A percentile compares a stretch with the other conserved stretches of the same genome.
These are phyloP conservation scores for Camelina neglecta DNA, from an alignment of 345 rosid species.

Conservation along the genomic window DNA sequence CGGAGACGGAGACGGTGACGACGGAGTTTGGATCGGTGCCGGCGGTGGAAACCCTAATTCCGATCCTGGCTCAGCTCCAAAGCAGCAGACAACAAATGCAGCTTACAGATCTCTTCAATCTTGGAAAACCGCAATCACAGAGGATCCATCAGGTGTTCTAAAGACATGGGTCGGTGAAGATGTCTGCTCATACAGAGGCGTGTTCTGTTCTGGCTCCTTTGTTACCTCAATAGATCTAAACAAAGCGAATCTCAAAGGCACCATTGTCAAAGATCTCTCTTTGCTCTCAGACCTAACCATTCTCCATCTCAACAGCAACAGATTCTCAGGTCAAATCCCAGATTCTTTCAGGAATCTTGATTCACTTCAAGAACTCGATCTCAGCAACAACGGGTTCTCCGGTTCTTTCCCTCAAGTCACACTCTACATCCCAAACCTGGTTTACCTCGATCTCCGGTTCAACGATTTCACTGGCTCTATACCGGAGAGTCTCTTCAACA, in stretches of 20 bases:
- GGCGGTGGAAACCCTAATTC: slow-evolving; percentile 35
- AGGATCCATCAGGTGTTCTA: slow-evolving; percentile 71
- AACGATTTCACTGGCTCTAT: slow-evolving; percentile 74
- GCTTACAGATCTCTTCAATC: slow-evolving; percentile 85
- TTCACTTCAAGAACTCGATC: slow-evolving; percentile 80
- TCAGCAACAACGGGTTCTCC: slow-evolving; percentile 78
- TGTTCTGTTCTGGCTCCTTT: slow-evolving; percentile 58
- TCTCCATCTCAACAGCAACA: slow-evolving; percentile 82
- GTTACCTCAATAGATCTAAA: slow-evolving; percentile 76
- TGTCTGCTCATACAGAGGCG: slow-evolving; percentile 81
- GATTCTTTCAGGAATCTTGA: slow-evolving; percentile 55
- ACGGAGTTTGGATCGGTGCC: slow-evolving; percentile 43
- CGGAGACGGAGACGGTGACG: slow-evolving; percentile 47
- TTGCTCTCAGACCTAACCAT: slow-evolving; percentile 62
- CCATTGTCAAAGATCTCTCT: slow-evolving; percentile 68
- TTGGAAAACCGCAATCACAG: slow-evolving; percentile 80
- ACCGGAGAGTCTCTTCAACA: slow-evolving; percentile 76
- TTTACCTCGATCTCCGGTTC: slow-evolving; percentile 85
- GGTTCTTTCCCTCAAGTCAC: slow-evolving; percentile 65
- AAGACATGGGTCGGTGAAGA: slow-evolving; percentile 80
- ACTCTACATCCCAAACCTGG: slow-evolving; percentile 64
- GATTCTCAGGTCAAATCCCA: slow-evolving; percentile 74
- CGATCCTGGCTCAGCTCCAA: slow-evolving; percentile 26
- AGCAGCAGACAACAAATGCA: slow-evolving; percentile 31
- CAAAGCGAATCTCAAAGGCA: slow-evolving; percentile 78